Evolutionary conservation across 176 grass and related monocot genomes (phyloP), one percentile per base, ranked within the genome.

Genomic region (Bolboschoenus planiculmis): DNA sequence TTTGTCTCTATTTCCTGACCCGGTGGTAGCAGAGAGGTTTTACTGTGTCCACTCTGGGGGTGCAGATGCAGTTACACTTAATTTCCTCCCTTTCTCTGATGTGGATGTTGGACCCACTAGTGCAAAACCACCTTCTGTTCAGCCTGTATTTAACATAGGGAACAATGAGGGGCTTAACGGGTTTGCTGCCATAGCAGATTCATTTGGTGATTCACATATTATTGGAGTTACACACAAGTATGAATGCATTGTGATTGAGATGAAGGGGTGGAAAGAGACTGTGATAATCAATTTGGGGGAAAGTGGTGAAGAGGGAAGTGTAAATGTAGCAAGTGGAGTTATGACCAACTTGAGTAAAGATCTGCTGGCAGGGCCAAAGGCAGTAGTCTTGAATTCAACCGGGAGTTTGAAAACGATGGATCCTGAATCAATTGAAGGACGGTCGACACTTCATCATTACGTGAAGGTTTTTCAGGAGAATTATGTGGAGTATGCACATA

Each of bases 21-120:
- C 96, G 63, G 89, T 98, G 68, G 81, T 95, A 30, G 80, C 86
- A 29, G 92, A 98, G 56, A 88, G 87, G 86, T 98, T 98, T 84
- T 98, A 95, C 85, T 93, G 96, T 87, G 88, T 91, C 40, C 96
- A 98, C 92, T 89, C 90, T 84, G 92, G 96, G 64, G 96, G 96
- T 29, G 91, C 94, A 76, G 96, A 98, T 73, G 89, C 91, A 56
- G 62, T 95, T 54, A 83, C 87, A 2, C 63, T 98, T 62, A 89
- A 93, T 60, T 98, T 98, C 60, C 84, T 98, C 34, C 96, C 92
- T 39, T 98, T 95, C 81, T 91, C 92, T 55, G 87, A 87, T 46
- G 87, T 85, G 13, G 87, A 91, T 60, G 88, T 89, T 83, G 79
- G 39, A 58, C 54, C 51, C 1, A 30, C 35, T 18, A 86, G 87